Evolutionary conservation across 192 early-diverging fungal species (phyloP).

Genomic region (Coemansia sp.): DNA sequence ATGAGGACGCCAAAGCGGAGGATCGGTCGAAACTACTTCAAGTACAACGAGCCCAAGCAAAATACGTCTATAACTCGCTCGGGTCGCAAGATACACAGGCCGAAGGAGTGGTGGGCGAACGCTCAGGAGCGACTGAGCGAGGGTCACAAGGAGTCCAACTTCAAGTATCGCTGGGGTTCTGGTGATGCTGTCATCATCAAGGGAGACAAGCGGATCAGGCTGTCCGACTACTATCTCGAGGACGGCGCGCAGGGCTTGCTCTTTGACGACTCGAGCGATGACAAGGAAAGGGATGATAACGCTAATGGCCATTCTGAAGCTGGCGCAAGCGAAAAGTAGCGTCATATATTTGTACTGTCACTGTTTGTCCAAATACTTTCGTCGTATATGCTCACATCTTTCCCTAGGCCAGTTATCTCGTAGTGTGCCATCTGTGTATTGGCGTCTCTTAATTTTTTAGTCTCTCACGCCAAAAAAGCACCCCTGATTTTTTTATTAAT

Average conservation of each 20-base stretch:
- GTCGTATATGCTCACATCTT: too few relatives aligned
- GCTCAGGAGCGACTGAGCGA: slow-evolving; percentile 39
- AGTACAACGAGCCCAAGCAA: slow-evolving; percentile 25
- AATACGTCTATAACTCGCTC: slow-evolving; percentile 40
- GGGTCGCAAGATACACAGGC: slow-evolving; percentile 40
- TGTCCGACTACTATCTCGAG: slow-evolving; percentile 31
- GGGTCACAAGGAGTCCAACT: slow-evolving; percentile 25
- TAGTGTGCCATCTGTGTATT: background rate
- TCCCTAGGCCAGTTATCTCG: too few relatives aligned
- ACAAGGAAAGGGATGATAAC: background rate
- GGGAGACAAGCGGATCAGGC: slow-evolving; percentile 38
- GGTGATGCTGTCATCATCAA: slow-evolving; percentile 37
- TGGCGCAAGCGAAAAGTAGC: background rate
- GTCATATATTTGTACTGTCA: background rate
- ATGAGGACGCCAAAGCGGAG: slow-evolving; percentile 23
- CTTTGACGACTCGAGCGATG: background rate
- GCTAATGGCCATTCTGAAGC: background rate
- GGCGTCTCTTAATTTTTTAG: background rate
- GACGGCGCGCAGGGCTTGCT: slow-evolving; percentile 10
- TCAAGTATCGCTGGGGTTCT: slow-evolving; percentile 51
- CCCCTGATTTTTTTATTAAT: background rate
- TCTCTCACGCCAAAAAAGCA: background rate
- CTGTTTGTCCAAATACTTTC: too few relatives aligned
- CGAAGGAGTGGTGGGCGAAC: slow-evolving; percentile 55
- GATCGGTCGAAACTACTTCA: slow-evolving; percentile 12